Evolutionary conservation across 1,284 basidiomycete species (phyloP).

Genomic region (Malassezia cuniculi): DNA sequence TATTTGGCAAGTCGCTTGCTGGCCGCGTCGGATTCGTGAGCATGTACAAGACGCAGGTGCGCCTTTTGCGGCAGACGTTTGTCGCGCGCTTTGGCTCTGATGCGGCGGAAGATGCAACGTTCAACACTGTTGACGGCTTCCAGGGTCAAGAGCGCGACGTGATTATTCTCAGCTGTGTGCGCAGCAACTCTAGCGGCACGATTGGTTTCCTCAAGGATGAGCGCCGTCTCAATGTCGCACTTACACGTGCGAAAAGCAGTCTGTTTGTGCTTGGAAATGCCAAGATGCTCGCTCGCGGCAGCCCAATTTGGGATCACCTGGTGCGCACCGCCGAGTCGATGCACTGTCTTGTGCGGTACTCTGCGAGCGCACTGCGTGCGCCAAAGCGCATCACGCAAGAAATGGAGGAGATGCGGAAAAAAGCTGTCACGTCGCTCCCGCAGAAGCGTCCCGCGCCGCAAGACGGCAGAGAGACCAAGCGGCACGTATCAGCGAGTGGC

Average conservation of each 20-base stretch:
- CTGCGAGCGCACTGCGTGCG: too few species aligned
- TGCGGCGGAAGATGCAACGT: conserved; percentile 61
- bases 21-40: conserved; percentile 78
- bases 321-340: too few species aligned
- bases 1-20: conserved; percentile 53
- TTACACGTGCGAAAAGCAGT: conserved; percentile 87
- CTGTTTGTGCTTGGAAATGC: conserved; percentile 85
- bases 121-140: conserved; percentile 98
- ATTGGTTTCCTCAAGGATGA: conserved; percentile 60
- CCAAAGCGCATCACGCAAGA: too few species aligned
- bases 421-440: too few species aligned
- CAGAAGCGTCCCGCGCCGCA: too few species aligned
- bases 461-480: too few species aligned
- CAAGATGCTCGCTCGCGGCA: conserved; percentile 63
- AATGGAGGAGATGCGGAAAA: too few species aligned
- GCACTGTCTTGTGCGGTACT: too few species aligned
- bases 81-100: conserved; percentile 59
- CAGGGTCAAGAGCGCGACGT: conserved; percentile 99
- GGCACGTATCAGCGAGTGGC: too few species aligned
- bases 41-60: conserved; percentile 86
- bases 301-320: conserved; percentile 46
- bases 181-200: conserved; percentile 50
- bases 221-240: conserved; percentile 62
- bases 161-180: conserved; percentile 95
- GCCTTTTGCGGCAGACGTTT: conserved; percentile 63